Evolutionary conservation across 352 stramenopile genomes (phyloP).

Genomic region (Pythium utonaiense): DNA sequence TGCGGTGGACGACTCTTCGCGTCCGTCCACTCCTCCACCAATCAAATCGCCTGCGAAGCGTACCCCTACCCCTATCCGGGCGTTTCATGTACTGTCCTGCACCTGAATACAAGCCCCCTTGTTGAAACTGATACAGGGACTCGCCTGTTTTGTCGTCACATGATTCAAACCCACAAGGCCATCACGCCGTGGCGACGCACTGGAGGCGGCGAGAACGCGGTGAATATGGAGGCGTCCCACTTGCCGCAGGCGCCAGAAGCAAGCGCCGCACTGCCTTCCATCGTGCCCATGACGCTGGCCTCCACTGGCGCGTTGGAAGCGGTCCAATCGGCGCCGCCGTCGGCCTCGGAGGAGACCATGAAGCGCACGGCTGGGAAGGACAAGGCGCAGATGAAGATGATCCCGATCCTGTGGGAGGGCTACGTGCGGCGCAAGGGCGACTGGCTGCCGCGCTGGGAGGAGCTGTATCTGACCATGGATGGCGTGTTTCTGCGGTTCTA

Average conservation of each 20-base stretch:
- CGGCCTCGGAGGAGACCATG: conserved; percentile 35
- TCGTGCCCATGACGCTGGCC: conserved; percentile 6
- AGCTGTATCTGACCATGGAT: conserved; percentile 63
- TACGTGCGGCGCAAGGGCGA: conserved; percentile 65
- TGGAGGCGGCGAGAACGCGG: neutral
- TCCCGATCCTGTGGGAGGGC: conserved; percentile 68
- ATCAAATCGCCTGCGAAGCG: neutral
- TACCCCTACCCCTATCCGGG: neutral
- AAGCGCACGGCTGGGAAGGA: conserved; percentile 26
- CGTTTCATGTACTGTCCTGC: conserved; percentile 3
- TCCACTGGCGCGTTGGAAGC: conserved; percentile 6
- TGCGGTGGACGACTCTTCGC: conserved; percentile 12
- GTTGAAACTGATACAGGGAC: conserved; percentile 14
- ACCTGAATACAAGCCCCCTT: conserved; percentile 5
- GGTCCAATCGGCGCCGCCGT: neutral
- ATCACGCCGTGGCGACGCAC: neutral
- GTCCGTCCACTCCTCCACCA: conserved; percentile 4
- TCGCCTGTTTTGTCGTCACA: conserved; percentile 6
- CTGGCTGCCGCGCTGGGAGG: conserved; percentile 78
- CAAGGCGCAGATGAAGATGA: conserved; percentile 47
- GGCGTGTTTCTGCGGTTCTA: conserved; percentile 58
- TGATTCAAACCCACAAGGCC: neutral
- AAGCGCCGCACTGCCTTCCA: neutral
- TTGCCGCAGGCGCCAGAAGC: neutral
- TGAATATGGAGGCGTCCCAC: neutral